phyloP scores from a whole-genome alignment of 257 asterid species.

The Solanum sitiens region DNA sequence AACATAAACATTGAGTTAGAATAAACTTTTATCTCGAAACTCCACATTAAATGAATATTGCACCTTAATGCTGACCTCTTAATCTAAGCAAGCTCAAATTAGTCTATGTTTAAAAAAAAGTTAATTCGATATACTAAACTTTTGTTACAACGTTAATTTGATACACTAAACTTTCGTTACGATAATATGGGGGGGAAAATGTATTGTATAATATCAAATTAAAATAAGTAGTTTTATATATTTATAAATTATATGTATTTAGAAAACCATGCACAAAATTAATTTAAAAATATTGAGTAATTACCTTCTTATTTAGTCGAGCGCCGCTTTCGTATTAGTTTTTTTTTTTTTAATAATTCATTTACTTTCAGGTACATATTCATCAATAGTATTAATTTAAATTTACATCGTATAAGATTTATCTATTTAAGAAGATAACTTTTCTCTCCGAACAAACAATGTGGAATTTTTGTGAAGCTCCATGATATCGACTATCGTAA shows the following conservation, averaged over 20 bases:
- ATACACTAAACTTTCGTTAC: background rate
- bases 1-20: background rate
- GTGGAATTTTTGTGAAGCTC: background rate
- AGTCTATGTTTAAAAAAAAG: background rate
- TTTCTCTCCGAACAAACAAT: rapidly evolving
- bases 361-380: background rate
- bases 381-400: background rate
- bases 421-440: background rate
- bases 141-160: background rate
- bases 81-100: background rate
- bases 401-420: rapidly evolving
- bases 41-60: background rate
- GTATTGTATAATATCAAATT: background rate
- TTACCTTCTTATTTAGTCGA: background rate
- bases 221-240: background rate
- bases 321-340: background rate
- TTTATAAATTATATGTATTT: background rate
- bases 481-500: background rate
- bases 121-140: background rate
- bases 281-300: background rate
- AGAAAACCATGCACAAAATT: background rate
- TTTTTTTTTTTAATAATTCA: background rate
- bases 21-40: too few species aligned
- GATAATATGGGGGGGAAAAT: rapidly evolving
- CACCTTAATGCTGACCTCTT: background rate